Evolutionary conservation across 2,329 filamentous ascomycete species (phyloP), one percentile per base, ranked within the genome.

Genomic region (Cordyceps pruinosa): DNA sequence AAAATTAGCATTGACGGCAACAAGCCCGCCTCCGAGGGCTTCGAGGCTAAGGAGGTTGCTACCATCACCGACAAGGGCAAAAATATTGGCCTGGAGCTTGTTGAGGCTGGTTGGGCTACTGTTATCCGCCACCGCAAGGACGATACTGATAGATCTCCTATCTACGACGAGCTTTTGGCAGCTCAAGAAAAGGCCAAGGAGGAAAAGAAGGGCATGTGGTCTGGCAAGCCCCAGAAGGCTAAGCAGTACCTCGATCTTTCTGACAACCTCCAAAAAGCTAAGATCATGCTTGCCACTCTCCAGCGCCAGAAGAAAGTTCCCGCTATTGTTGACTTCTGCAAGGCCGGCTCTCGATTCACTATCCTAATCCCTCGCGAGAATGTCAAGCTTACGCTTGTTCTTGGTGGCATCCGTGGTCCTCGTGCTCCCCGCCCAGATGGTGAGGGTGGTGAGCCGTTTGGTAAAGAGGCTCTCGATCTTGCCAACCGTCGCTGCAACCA

Each of bases 91-190:
- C 74, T 97, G 39, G 71, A 83, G 53, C 78, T 97, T 39, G 90
- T 97, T n/a, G 90, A 97, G 74, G 89, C 89, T 63, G 94, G 94
- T 30, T 96, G 92, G 77, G 89, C 87, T 25, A 93, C 92, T 0
- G 94, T 99, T 9, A 95, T 99, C 66, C 87, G 94, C 60, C 94
- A 99, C 75, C 85, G 92, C 62, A 89, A 93, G 73, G 93, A 97
- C 67, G 94, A 99, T 68, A 90, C 90, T 4, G 94, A 99, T 72
- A 84, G 94, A 54, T 93, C 92, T 49, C 87, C 92, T 19, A 92
- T 97, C 71, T 99, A 97, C 69, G 94, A 99, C 66, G 88, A 93
- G 66, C 79, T 95, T 13, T 79, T 94, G 19, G 85, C 85, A 35
- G 89, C 89, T 3, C 89, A 94, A 68, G 88, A 90, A 66, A 81